Conservation (phyloP, 2,329 filamentous ascomycete species). For the Xylaria sp. region DNA sequence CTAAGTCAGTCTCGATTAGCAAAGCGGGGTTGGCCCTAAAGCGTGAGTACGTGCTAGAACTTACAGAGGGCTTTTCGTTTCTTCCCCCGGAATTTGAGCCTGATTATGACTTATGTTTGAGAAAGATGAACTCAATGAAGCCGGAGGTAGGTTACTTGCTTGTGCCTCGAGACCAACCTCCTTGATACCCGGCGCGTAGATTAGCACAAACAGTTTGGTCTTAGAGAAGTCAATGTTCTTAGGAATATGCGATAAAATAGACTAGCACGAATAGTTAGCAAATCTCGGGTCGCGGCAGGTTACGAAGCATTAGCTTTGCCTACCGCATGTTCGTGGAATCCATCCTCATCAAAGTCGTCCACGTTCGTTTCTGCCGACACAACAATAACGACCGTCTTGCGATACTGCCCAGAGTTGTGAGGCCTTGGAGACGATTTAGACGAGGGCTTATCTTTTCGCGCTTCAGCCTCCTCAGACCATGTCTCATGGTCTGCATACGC, state of each 20-base stretch:
- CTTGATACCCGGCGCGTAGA: conserved; percentile 85
- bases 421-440: conserved; percentile 48
- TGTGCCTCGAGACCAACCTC: conserved; percentile 66
- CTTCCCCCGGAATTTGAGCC: conserved; percentile 73
- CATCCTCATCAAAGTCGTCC: conserved; percentile 67
- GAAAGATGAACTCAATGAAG: conserved; percentile 81
- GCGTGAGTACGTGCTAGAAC: conserved; percentile 43
- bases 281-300: not conserved
- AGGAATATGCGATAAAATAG: conserved; percentile 88
- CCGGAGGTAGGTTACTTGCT: conserved; percentile 65
- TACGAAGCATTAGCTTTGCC: conserved; percentile 47
- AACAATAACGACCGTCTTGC: conserved; percentile 87
- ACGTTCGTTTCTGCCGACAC: conserved; percentile 79
- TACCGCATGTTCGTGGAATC: conserved; percentile 83
- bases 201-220: conserved; percentile 85
- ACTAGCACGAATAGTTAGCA: conserved; percentile 58
- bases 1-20: conserved; percentile 55
- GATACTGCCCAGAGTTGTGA: conserved; percentile 57
- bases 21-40: conserved; percentile 41
- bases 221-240: conserved; percentile 76
- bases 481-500: conserved; percentile 87
- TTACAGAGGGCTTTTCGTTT: conserved; percentile 67
- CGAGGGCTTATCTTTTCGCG: conserved; percentile 62
- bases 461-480: conserved; percentile 90
- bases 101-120: conserved; percentile 84